These are phyloP conservation scores for Helenozyma rhizophorensis DNA, from an alignment of 805 yeast species.

Conservation along the genomic window DNA sequence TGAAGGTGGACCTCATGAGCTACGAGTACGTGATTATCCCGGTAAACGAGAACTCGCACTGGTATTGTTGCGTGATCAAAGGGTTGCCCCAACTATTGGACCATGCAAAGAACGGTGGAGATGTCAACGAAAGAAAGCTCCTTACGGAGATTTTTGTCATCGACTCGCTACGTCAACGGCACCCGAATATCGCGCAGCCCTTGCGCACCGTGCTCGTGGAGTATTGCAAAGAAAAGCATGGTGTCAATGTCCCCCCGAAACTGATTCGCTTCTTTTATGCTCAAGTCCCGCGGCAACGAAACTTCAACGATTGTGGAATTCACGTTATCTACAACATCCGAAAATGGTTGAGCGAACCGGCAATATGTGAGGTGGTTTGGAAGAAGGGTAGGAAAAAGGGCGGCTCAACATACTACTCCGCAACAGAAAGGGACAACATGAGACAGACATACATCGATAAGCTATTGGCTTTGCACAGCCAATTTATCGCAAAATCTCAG, in stretches of 20 bases:
- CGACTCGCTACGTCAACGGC: constrained; percentile 71
- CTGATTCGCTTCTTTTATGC: constrained; percentile 48
- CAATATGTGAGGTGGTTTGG: constrained; percentile 49
- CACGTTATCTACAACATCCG: constrained; percentile 75
- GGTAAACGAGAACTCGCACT: constrained; percentile 74
- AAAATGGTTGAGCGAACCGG: constrained; percentile 50
- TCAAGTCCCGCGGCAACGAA: constrained; percentile 76
- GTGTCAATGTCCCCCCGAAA: constrained; percentile 40
- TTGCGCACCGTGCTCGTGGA: constrained; percentile 56
- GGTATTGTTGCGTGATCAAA: constrained; percentile 79
- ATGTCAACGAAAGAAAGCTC: not conserved
- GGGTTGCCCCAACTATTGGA: constrained; percentile 38
- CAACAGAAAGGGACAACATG: constrained; percentile 10
- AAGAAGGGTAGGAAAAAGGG: constrained; percentile 14
- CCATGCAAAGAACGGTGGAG: not conserved
- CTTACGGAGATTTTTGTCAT: constrained; percentile 50
- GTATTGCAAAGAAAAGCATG: constrained; percentile 65
- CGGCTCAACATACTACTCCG: constrained; percentile 8
- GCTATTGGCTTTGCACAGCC: constrained; percentile 12
- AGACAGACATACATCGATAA: constrained; percentile 10
- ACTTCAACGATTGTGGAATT: constrained; percentile 92
- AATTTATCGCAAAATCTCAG: too few relatives aligned
- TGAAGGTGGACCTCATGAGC: constrained; percentile 53
- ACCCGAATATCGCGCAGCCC: constrained; percentile 47
- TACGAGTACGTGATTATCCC: constrained; percentile 71